A percentile compares a stretch with the other conserved stretches of the same genome.
phyloP scores from a whole-genome alignment of 2,329 filamentous ascomycete genomes.

The Zymoseptoria passerinii region DNA sequence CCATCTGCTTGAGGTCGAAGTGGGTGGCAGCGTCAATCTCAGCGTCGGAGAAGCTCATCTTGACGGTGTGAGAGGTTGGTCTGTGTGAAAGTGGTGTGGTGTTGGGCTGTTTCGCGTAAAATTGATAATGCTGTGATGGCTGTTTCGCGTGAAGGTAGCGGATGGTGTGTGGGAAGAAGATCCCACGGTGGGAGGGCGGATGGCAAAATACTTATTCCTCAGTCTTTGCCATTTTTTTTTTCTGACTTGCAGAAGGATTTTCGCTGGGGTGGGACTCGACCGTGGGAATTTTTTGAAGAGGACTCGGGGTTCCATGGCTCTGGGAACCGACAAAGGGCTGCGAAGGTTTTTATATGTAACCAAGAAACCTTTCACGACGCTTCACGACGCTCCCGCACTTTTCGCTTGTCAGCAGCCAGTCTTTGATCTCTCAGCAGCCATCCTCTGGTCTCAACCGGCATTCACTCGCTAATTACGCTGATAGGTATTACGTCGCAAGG shows the following conservation, averaged over 20 bases:
- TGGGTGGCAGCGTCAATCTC: neutral
- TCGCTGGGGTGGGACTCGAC: neutral
- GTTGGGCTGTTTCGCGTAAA: neutral
- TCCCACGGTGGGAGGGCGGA: neutral
- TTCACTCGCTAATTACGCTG: neutral
- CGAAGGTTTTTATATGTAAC: neutral
- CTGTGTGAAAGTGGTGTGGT: neutral
- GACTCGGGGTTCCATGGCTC: neutral
- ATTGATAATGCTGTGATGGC: neutral
- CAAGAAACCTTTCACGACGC: neutral
- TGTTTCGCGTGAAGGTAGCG: neutral
- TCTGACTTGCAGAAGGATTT: neutral
- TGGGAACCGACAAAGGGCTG: neutral
- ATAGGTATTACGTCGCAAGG: conserved; percentile 9
- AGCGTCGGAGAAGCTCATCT: neutral
- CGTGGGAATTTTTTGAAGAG: neutral
- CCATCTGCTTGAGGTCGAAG: neutral
- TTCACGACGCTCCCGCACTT: neutral
- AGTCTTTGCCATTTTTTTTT: neutral
- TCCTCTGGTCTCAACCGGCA: neutral
- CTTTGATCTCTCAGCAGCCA: neutral
- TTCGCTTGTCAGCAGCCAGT: neutral
- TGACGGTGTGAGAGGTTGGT: neutral
- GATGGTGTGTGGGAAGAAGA: neutral
- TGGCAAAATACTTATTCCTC: neutral